These are phyloP conservation scores for Discostella pseudostelligera DNA, from an alignment of 108 stramenopile genomes.

Conservation along the genomic window DNA sequence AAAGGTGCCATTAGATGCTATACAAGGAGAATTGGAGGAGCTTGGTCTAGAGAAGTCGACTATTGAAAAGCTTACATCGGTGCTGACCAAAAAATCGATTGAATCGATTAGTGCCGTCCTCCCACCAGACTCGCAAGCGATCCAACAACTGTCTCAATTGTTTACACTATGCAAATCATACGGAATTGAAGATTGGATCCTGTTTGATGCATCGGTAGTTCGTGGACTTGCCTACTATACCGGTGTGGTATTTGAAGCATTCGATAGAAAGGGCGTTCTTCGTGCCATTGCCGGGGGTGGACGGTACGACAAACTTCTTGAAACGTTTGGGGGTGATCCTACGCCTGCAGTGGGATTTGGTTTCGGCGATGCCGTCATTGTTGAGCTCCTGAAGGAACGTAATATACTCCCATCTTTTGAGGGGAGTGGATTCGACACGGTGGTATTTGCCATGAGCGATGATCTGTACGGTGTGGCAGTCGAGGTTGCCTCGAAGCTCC, in stretches of 20 bases:
- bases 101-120: constrained; percentile 76
- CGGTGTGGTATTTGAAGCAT: constrained; percentile 97
- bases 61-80: constrained; percentile 77
- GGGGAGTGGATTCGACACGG: constrained; percentile 66
- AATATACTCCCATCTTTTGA: constrained; percentile 87
- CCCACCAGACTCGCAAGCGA: constrained; percentile 85
- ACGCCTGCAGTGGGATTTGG: constrained; percentile 97
- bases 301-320: constrained; percentile 93
- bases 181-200: constrained; percentile 89
- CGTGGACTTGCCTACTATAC: constrained; percentile 98
- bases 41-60: constrained; percentile 81
- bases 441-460: constrained; percentile 83
- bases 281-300: constrained; percentile 99
- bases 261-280: constrained; percentile 91
- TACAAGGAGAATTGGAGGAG: constrained; percentile 87
- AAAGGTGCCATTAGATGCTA: constrained; percentile 92
- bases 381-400: constrained; percentile 91
- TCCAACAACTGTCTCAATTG: constrained; percentile 74
- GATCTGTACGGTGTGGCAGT: constrained; percentile 67
- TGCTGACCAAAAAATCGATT: constrained; percentile 85
- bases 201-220: constrained; percentile 96
- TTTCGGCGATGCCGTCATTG: constrained; percentile 98
- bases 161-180: constrained; percentile 80
- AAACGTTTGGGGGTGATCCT: constrained; percentile 93
- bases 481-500: constrained; percentile 60